These are phyloP conservation scores for Huntiella moniliformis DNA, from an alignment of 2,329 filamentous ascomycete species.

Conservation along the genomic window DNA sequence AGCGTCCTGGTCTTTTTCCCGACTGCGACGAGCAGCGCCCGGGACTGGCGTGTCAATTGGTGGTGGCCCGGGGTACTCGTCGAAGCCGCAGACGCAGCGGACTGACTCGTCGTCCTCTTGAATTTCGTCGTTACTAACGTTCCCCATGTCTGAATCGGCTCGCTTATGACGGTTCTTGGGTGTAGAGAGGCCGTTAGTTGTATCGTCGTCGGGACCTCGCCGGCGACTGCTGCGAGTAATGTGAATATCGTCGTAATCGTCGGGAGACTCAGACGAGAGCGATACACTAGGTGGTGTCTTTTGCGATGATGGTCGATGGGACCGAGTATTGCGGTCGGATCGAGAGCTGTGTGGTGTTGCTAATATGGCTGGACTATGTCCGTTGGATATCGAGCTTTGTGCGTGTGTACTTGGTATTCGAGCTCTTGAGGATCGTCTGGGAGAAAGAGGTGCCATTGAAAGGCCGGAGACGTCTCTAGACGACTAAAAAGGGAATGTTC, in stretches of 20 bases:
- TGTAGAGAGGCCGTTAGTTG: slow-evolving; percentile 12
- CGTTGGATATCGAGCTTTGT: slow-evolving; percentile 22
- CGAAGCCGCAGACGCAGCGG: slow-evolving; percentile 81
- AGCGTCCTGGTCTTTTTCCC: slow-evolving; percentile 30
- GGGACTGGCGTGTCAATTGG: slow-evolving; percentile 30
- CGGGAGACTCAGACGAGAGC: slow-evolving; percentile 48
- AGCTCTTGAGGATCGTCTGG: slow-evolving; percentile 82
- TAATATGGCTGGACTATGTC: slow-evolving; percentile 29
- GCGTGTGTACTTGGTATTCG: slow-evolving; percentile 59
- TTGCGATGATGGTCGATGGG: slow-evolving; percentile 44
- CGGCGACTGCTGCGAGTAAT: slow-evolving; percentile 63
- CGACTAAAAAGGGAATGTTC: not conserved
- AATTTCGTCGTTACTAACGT: slow-evolving; percentile 46
- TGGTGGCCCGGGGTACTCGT: slow-evolving; percentile 80
- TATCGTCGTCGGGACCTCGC: slow-evolving; percentile 48
- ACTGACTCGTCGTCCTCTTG: slow-evolving; percentile 87
- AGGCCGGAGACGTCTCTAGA: slow-evolving; percentile 7
- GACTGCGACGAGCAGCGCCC: slow-evolving; percentile 29
- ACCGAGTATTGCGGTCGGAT: slow-evolving; percentile 54
- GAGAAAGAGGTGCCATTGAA: slow-evolving; percentile 45
- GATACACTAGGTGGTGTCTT: slow-evolving; percentile 60
- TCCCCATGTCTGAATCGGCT: slow-evolving; percentile 31
- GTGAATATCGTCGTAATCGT: slow-evolving; percentile 49
- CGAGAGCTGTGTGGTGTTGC: slow-evolving; percentile 65
- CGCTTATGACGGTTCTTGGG: slow-evolving; percentile 16